phyloP scores from a whole-genome alignment of 2,329 filamentous ascomycete genomes.

The Scedosporium dehoogii region DNA sequence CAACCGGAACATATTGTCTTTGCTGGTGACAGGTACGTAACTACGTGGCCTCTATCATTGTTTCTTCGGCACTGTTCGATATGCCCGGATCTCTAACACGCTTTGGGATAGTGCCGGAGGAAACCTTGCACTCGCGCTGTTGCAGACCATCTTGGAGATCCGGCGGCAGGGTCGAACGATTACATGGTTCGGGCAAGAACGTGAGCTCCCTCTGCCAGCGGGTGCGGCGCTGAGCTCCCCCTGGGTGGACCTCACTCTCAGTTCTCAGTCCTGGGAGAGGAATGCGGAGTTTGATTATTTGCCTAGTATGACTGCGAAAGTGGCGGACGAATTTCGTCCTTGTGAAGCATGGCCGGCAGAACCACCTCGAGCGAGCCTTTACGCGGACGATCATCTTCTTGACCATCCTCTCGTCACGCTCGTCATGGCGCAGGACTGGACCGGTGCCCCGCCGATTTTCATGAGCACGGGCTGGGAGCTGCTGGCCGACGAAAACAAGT shows the following conservation, averaged over 20 bases:
- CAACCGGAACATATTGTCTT: constrained; percentile 58
- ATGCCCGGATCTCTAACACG: neutral
- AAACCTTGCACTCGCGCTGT: constrained; percentile 55
- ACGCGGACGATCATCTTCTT: constrained; percentile 42
- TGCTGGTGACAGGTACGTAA: constrained; percentile 53
- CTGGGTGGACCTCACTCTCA: constrained; percentile 63
- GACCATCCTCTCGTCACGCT: constrained; percentile 61
- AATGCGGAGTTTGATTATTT: constrained; percentile 26
- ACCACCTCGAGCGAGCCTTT: constrained; percentile 44
- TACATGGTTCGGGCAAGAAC: constrained; percentile 48
- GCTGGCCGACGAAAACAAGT: constrained; percentile 56
- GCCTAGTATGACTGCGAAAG: constrained; percentile 26
- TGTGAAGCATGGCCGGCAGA: constrained; percentile 49
- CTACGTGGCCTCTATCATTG: neutral
- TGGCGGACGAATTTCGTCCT: constrained; percentile 14
- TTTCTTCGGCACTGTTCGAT: neutral
- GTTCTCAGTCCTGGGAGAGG: constrained; percentile 22
- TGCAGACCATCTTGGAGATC: constrained; percentile 60
- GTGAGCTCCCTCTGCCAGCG: constrained; percentile 55
- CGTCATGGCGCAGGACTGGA: constrained; percentile 50
- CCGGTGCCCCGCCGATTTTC: constrained; percentile 53
- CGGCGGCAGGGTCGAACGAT: constrained; percentile 35
- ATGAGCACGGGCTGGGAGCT: constrained; percentile 63
- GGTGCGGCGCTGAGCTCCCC: constrained; percentile 54
- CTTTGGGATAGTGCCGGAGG: constrained; percentile 52